These are phyloP conservation scores for Sporothrix brunneoviolacea DNA, from an alignment of 2,329 filamentous ascomycete genomes.

Conservation along the genomic window DNA sequence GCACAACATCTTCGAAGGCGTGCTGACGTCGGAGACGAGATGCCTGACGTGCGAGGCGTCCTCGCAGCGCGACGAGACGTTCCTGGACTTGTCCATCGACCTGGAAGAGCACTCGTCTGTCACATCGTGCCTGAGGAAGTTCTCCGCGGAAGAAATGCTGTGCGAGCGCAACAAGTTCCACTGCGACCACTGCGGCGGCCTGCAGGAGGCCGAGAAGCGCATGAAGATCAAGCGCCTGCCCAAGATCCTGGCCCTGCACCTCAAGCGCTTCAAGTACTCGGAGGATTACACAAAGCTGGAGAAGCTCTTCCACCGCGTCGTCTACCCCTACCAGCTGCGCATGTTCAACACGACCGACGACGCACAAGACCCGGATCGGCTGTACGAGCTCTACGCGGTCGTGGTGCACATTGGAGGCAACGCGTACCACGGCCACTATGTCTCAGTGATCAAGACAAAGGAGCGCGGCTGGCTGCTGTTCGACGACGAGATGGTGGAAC, in stretches of 20 bases:
- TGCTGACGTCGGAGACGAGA: conserved; percentile 90
- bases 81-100: conserved; percentile 92
- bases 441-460: conserved; percentile 95
- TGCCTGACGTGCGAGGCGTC: conserved; percentile 94
- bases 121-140: conserved; percentile 89
- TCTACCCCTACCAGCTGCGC: conserved; percentile 93
- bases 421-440: conserved; percentile 95
- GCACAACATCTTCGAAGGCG: conserved; percentile 92
- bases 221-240: conserved; percentile 98
- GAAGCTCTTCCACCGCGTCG: conserved; percentile 93
- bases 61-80: conserved; percentile 91
- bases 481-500: conserved; percentile 97
- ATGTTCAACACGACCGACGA: conserved; percentile 98
- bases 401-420: conserved; percentile 96
- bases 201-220: conserved; percentile 96
- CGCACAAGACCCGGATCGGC: conserved; percentile 81
- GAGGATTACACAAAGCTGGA: conserved; percentile 90
- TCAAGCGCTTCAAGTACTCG: conserved; percentile 98
- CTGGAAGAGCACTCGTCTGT: conserved; percentile 93
- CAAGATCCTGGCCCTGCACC: conserved; percentile 81
- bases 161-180: conserved; percentile 99
- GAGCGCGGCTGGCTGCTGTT: conserved; percentile 95
- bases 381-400: conserved; percentile 96
- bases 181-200: conserved; percentile 90
- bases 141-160: conserved; percentile 96